Evolutionary conservation across 306 rosid species (phyloP).

Genomic region (Cicer chorassanicum): DNA sequence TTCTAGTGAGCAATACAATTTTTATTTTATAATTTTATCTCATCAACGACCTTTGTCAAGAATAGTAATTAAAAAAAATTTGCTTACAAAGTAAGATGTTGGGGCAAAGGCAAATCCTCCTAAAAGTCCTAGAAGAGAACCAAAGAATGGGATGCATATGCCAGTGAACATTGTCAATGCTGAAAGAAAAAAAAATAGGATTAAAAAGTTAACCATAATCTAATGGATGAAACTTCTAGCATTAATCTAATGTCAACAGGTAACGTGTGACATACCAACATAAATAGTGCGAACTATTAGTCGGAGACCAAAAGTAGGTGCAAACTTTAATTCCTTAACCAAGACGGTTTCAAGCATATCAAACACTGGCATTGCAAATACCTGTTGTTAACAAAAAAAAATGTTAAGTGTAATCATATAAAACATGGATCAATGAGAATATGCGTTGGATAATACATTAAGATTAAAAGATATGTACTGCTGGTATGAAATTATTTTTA

Average conservation of each 20-base stretch:
- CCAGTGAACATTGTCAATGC: constrained; percentile 67
- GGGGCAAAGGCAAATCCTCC: constrained; percentile 96
- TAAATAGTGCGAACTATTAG: constrained; percentile 50
- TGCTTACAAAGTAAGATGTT: constrained; percentile 70
- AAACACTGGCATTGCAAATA: constrained; percentile 83
- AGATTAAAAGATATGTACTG: too few relatives aligned
- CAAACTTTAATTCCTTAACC: constrained; percentile 53
- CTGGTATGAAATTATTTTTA: too few relatives aligned
- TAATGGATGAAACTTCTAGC: neutral
- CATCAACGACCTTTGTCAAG: too few relatives aligned
- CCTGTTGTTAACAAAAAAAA: constrained; percentile 40
- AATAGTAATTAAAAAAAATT: too few relatives aligned
- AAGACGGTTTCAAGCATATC: constrained; percentile 77
- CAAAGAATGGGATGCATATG: constrained; percentile 77
- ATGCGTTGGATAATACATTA: neutral
- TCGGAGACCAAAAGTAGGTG: constrained; percentile 61
- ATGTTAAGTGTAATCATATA: neutral
- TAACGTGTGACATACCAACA: constrained; percentile 59
- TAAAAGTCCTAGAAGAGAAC: constrained; percentile 84
- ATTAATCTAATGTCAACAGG: neutral
- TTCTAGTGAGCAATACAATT: too few relatives aligned
- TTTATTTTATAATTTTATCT: too few relatives aligned
- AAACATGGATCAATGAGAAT: neutral
- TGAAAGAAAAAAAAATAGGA: constrained; percentile 39
- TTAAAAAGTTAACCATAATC: neutral